A percentile compares a stretch with the other conserved stretches of the same genome.
phyloP scores from a whole-genome alignment of 768 basidiomycete species.

The Mycena alexandri region DNA sequence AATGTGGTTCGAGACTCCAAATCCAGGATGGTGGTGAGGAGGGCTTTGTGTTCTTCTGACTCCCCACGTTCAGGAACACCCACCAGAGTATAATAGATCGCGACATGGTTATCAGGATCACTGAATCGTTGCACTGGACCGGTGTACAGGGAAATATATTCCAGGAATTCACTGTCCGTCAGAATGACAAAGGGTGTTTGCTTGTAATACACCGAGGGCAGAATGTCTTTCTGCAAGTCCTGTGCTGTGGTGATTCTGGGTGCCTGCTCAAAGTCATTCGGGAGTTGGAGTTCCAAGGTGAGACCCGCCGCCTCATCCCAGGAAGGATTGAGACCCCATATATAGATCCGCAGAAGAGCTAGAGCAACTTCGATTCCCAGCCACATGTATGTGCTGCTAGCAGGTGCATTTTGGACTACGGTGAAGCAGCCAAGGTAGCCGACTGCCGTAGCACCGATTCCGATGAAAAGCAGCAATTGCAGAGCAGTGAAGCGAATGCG shows the following conservation, averaged over 20 bases:
- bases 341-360: not conserved
- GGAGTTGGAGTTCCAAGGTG: not conserved
- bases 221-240: no score
- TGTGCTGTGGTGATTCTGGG: not conserved
- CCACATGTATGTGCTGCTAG: not conserved
- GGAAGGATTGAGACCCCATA: not conserved
- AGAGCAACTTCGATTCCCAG: not conserved
- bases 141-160: conserved; percentile 6
- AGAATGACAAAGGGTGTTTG: conserved; percentile 7
- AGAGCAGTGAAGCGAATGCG: no score
- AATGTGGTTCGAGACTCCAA: not conserved
- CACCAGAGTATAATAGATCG: conserved; percentile 4
- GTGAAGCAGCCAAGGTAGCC: not conserved
- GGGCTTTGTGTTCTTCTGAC: no score
- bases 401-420: not conserved
- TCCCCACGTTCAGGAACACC: no score
- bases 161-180: not conserved
- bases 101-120: no score
- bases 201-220: no score
- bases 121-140: conserved; percentile 9
- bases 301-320: not conserved
- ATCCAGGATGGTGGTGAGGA: conserved; percentile 20
- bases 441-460: not conserved
- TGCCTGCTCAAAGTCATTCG: not conserved
- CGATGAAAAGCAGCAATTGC: not conserved